A percentile compares a stretch with the other conserved stretches of the same genome.
phyloP scores from a whole-genome alignment of 2,329 filamentous ascomycete species.

The Leptographium galeiforme region DNA sequence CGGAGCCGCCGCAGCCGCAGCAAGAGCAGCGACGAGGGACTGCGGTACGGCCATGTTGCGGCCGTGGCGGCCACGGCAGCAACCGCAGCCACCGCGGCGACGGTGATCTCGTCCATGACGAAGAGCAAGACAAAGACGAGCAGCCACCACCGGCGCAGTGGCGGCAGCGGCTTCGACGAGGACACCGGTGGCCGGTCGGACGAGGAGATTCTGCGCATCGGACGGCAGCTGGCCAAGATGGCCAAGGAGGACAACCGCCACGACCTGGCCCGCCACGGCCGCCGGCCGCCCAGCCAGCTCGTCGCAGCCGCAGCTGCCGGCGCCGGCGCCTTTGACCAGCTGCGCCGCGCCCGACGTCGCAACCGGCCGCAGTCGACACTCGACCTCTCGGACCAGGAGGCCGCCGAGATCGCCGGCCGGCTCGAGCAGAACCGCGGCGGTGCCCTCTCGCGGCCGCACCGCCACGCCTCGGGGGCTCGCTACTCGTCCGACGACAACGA shows the following conservation, averaged over 20 bases:
- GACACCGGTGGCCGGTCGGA: constrained; percentile 23
- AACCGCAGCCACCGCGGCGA: background rate
- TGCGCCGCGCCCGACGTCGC: constrained; percentile 26
- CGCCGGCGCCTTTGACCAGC: constrained; percentile 25
- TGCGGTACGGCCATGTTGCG: no score
- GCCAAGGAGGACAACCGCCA: constrained; percentile 36
- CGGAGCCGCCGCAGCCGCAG: background rate
- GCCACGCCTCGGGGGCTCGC: constrained; percentile 7
- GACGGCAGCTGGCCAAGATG: constrained; percentile 38
- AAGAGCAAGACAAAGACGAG: no score
- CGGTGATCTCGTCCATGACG: no score
- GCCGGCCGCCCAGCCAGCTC: constrained; percentile 22
- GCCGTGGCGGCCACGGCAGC: background rate
- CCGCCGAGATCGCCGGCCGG: background rate
- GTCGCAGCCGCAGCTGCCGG: constrained; percentile 25
- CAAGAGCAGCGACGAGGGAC: constrained; percentile 5
- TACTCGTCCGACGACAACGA: constrained; percentile 14
- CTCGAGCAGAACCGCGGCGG: background rate
- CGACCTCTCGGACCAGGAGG: background rate
- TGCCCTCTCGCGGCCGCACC: background rate
- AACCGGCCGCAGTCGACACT: constrained; percentile 8
- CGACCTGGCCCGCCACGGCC: constrained; percentile 31
- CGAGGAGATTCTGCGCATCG: constrained; percentile 43
- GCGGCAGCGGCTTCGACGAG: background rate
- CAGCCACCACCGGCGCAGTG: background rate